Percentiles rank a stretch among this genome's conserved stretches.
Conservation (phyloP, 2,329 filamentous ascomycete genomes). For the Ophiostoma sp. region DNA sequence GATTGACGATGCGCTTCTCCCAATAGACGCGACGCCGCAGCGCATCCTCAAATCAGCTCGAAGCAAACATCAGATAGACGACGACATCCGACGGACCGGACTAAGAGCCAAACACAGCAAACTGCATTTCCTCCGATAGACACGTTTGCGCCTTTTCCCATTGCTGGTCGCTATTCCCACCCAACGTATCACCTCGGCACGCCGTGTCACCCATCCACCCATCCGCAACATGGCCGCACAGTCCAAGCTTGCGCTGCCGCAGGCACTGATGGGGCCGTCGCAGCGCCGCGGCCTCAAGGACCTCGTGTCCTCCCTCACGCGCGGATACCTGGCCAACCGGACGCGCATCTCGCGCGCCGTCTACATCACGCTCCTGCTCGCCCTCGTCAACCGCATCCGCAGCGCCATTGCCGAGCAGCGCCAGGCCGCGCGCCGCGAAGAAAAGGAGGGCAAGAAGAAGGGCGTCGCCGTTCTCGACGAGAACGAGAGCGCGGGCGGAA, state of each 20-base stretch:
- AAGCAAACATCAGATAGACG: not conserved
- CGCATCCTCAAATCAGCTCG: not conserved
- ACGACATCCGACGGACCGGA: not conserved
- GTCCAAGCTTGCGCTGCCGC: conserved; percentile 61
- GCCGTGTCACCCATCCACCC: not conserved
- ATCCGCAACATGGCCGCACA: conserved; percentile 44
- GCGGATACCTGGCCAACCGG: conserved; percentile 72
- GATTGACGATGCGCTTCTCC: conserved; percentile 11
- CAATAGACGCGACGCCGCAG: conserved; percentile 11
- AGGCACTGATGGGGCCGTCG: conserved; percentile 39
- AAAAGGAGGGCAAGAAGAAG: conserved; percentile 29
- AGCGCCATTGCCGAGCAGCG: conserved; percentile 92
- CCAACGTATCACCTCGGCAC: conserved; percentile 1
- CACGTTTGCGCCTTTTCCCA: too few relatives aligned
- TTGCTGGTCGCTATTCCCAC: not conserved
- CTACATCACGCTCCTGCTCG: conserved; percentile 74
- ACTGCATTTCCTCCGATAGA: too few relatives aligned
- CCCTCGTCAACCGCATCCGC: conserved; percentile 79
- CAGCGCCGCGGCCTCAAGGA: conserved; percentile 60
- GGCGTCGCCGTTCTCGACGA: conserved; percentile 3
- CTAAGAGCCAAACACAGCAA: too few relatives aligned
- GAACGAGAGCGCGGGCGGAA: conserved; percentile 25
- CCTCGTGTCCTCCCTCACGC: conserved; percentile 60
- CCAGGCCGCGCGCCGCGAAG: conserved; percentile 54
- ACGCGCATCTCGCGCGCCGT: conserved; percentile 76